Percentiles rank a stretch among this genome's conserved stretches.
phyloP scores from a whole-genome alignment of 148 eudicot genomes.

The Vaccinium macrocarpon region DNA sequence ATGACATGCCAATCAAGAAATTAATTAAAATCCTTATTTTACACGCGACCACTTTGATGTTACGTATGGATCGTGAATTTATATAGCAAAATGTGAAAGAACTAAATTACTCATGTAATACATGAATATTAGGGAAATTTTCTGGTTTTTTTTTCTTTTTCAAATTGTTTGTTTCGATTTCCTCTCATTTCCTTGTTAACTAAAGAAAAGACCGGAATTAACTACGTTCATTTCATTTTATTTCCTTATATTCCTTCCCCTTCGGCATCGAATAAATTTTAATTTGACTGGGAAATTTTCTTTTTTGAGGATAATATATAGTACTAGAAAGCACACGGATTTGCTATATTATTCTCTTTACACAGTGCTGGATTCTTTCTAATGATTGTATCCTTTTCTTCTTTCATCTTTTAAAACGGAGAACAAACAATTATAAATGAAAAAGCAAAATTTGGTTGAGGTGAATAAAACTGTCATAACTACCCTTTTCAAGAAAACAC shows the following conservation, averaged over 20 bases:
- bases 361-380: slow-evolving; percentile 12
- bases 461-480: slow-evolving; percentile 14
- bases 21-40: too few relatives aligned
- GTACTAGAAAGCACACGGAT: background rate
- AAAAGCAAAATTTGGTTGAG: background rate
- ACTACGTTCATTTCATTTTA: background rate
- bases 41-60: background rate
- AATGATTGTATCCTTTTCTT: background rate
- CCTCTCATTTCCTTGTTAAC: background rate
- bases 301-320: background rate
- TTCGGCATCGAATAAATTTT: background rate
- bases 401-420: background rate
- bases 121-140: too few relatives aligned
- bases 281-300: too few relatives aligned
- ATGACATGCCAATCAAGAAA: background rate
- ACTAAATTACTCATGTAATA: too few relatives aligned
- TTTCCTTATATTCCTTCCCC: background rate
- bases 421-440: background rate
- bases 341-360: background rate
- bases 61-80: background rate
- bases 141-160: too few relatives aligned
- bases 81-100: too few relatives aligned
- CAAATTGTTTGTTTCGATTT: too few relatives aligned
- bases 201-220: background rate
- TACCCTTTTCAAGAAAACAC: background rate